phyloP scores from a whole-genome alignment of 139 green algal species.

The Haematococcus lacustris region DNA sequence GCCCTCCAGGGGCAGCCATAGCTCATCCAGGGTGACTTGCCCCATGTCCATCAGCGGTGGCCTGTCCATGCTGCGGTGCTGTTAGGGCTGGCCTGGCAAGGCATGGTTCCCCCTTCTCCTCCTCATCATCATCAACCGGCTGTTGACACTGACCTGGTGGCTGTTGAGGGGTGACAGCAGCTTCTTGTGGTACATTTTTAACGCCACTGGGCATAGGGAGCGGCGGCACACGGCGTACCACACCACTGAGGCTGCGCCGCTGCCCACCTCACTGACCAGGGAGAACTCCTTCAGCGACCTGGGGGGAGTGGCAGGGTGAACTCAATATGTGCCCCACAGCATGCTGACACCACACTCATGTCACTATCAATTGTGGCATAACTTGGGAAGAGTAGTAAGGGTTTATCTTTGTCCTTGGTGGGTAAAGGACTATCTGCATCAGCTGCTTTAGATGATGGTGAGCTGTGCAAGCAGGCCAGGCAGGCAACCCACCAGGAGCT shows the following conservation, averaged over 20 bases:
- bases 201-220: conserved; percentile 35
- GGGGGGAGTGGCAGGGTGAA: background rate
- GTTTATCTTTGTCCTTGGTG: background rate
- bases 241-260: conserved; percentile 57
- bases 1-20: background rate
- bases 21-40: background rate
- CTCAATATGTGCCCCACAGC: background rate
- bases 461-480: background rate
- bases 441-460: too few relatives aligned
- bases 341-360: background rate
- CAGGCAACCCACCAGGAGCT: background rate
- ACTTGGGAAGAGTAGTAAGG: background rate
- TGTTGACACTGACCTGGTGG: conserved; percentile 22
- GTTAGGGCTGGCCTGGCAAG: background rate
- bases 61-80: background rate
- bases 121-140: background rate
- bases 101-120: background rate
- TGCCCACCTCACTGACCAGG: conserved; percentile 65
- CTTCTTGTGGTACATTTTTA: conserved; percentile 74
- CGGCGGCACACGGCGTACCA: conserved; percentile 55
- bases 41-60: background rate
- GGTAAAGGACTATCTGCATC: too few relatives aligned
- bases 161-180: conserved; percentile 61
- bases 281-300: conserved; percentile 62
- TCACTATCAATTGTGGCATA: background rate